Percentiles rank a stretch among this genome's conserved stretches.
These are phyloP conservation scores for Mycena crocata DNA, from an alignment of 768 basidiomycete genomes.

Conservation along the genomic window DNA sequence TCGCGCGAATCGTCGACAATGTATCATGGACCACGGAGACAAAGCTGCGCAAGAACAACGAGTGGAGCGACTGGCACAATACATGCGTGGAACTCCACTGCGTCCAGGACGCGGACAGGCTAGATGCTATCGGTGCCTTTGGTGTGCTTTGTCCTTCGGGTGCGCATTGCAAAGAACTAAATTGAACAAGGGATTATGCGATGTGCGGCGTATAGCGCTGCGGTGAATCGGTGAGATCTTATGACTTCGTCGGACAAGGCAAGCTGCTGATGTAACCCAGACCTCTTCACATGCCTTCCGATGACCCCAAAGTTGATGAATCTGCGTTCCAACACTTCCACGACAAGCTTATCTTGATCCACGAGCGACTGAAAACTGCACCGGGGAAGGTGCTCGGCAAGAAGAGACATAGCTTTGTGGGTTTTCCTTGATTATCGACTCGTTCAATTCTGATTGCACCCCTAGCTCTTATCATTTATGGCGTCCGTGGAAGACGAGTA, in stretches of 20 bases:
- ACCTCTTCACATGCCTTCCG: conserved; percentile 59
- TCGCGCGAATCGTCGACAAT: conserved; percentile 76
- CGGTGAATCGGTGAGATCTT: conserved; percentile 45
- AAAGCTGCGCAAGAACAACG: conserved; percentile 49
- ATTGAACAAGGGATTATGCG: conserved; percentile 56
- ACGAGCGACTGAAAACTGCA: conserved; percentile 80
- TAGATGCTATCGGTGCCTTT: conserved; percentile 66
- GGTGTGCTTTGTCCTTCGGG: conserved; percentile 47
- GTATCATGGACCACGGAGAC: conserved; percentile 91
- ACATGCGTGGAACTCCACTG: conserved; percentile 29
- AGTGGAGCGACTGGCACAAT: conserved; percentile 21
- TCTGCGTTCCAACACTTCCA: conserved; percentile 87
- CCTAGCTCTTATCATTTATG: conserved; percentile 75
- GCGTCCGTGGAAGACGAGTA: conserved; percentile 68
- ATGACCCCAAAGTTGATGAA: conserved; percentile 53
- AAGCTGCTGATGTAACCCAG: conserved; percentile 38
- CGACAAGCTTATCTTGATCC: conserved; percentile 85
- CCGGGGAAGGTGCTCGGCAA: conserved; percentile 75
- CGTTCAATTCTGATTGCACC: conserved; percentile 68
- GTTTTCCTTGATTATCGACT: conserved; percentile 23
- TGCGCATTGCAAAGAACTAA: not conserved
- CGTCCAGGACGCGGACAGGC: conserved; percentile 67
- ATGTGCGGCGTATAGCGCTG: conserved; percentile 61
- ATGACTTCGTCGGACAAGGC: not conserved
- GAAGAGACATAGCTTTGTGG: conserved; percentile 42